phyloP scores from a whole-genome alignment of 225 moss, liverwort and hornwort species.

The Thuidium tamariscinum region DNA sequence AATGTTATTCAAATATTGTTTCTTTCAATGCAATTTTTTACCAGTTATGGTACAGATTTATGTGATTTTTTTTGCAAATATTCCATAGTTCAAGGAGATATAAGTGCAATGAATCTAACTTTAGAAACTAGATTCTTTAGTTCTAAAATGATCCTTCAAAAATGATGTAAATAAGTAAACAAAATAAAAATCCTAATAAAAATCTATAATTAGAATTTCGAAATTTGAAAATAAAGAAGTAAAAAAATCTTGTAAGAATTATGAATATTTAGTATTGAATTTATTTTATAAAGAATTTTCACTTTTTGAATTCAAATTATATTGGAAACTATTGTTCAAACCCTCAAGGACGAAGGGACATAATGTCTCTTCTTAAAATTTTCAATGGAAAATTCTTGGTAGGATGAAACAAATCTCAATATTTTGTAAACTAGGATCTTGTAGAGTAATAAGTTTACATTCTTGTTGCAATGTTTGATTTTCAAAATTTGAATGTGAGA shows the following conservation, averaged over 20 bases:
- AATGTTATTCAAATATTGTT: background rate
- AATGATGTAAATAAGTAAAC: background rate
- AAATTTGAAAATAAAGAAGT: background rate
- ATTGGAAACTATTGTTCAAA: accelerated
- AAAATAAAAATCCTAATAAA: background rate
- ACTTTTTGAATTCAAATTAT: background rate
- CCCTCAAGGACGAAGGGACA: too few relatives aligned
- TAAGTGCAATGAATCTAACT: too few relatives aligned
- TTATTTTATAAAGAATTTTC: background rate
- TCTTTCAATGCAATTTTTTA: accelerated
- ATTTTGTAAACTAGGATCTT: too few relatives aligned
- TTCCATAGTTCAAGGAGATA: too few relatives aligned
- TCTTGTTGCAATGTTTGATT: too few relatives aligned
- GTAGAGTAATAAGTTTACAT: too few relatives aligned
- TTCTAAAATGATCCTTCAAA: background rate
- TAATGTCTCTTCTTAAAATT: too few relatives aligned
- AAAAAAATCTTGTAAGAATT: background rate
- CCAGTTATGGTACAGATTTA: background rate
- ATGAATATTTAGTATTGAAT: background rate
- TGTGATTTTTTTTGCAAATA: too few relatives aligned
- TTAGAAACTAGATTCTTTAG: accelerated
- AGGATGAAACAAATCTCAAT: too few relatives aligned
- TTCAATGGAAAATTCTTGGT: too few relatives aligned
- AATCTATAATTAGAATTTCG: accelerated
- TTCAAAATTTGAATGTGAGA: too few relatives aligned